These are phyloP conservation scores for Chlorella ohadii DNA, from an alignment of 139 green algal genomes.

Conservation along the genomic window DNA sequence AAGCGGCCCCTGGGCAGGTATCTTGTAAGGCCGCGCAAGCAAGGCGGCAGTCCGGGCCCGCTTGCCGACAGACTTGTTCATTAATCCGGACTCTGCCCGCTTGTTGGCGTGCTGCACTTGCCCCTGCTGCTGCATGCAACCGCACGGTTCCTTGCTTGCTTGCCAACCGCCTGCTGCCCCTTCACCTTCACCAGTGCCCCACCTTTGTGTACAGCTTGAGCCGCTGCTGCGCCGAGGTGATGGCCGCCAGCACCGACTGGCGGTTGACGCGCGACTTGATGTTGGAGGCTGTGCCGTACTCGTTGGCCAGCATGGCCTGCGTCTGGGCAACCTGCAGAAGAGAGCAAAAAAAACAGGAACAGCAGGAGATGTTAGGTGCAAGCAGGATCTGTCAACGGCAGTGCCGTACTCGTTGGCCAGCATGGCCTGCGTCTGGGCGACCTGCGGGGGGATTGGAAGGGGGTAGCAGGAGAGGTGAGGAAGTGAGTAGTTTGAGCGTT, in stretches of 20 bases:
- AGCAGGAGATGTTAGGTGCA: background rate
- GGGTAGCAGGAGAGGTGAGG: background rate
- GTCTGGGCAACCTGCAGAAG: conserved; percentile 79
- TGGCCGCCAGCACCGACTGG: conserved; percentile 96
- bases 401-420: conserved; percentile 98
- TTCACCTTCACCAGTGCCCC: too few relatives aligned
- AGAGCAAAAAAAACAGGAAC: background rate
- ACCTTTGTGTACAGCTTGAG: conserved; percentile 97
- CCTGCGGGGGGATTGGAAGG: conserved; percentile 48
- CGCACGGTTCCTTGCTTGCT: too few relatives aligned
- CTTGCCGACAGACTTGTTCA: too few relatives aligned
- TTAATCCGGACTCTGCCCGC: too few relatives aligned
- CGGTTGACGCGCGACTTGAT: conserved; percentile 99
- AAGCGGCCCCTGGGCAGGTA: too few relatives aligned
- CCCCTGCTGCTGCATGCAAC: too few relatives aligned
- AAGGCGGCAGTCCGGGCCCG: too few relatives aligned
- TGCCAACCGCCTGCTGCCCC: too few relatives aligned
- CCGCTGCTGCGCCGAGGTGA: conserved; percentile 97
- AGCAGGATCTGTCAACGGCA: conserved; percentile 58
- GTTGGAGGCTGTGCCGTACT: conserved; percentile 99
- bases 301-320: conserved; percentile 97
- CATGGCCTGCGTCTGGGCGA: conserved; percentile 96
- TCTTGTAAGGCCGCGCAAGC: too few relatives aligned
- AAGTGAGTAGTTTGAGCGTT: too few relatives aligned
- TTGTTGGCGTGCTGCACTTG: too few relatives aligned